Evolutionary conservation across 768 basidiomycete genomes (phyloP), one percentile per base, ranked within the genome.

Genomic region (Hortiboletus campestris): DNA sequence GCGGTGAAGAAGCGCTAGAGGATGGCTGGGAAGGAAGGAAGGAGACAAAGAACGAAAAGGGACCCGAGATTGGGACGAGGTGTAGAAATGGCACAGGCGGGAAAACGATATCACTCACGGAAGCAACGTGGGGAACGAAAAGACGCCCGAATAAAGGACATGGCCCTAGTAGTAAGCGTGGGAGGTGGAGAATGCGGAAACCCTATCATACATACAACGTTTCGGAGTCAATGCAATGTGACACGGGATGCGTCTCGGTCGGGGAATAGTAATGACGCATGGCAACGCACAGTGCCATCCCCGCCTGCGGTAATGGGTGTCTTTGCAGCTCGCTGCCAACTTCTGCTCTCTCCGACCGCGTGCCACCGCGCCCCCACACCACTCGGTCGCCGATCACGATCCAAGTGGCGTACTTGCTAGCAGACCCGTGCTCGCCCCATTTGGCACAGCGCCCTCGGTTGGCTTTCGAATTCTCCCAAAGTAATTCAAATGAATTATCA

Each of bases 171-270:
- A 13, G 49, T 39, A 25, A 55, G 51, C 63, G 64, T 63, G 63
- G 60, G 58, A 64, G 55, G 60, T 55, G 57, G 56, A 34, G 56
- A 29, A 49, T 14, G 46, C 34, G 42, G 41, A 34, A 43, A 56
- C 54, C 43, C 58, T 57, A 46, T 49, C 19, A 19, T 38, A 25
- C 29, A 40, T 50, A 59, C 56, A 57, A 56, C 63, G 47, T 55
- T 47, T 59, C 63, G 63, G 64, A 6, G 49, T 10, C 63, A 63
- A 46, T 63, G 56, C 36, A 50, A 49, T 50, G 57, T 66, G 64
- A 54, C 54, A 31, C 19, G 25, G 29, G 10, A 45, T 42, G 46
- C 41, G 48, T 22, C 47, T 55, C 62, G 53, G 62, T 55, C 48
- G 46, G 31, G 19, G 43, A 32, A 32, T 16, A 12, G 22, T 28